Conservation (phyloP, 495 filamentous ascomycete genomes). For the Darksidea phi region DNA sequence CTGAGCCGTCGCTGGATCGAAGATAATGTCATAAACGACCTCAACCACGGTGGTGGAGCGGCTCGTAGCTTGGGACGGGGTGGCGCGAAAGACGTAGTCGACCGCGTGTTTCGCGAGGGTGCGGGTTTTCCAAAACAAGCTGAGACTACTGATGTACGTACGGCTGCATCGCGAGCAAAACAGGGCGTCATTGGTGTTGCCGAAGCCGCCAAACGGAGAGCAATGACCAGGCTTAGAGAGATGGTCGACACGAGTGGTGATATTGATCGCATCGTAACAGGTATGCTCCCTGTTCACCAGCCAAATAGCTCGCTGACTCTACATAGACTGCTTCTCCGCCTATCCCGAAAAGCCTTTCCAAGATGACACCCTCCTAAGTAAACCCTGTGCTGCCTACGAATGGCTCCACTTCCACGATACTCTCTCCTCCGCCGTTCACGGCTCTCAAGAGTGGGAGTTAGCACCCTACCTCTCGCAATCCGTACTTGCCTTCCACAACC, state of each 20-base stretch:
- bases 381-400: constrained; percentile 82
- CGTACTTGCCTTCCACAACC: constrained; percentile 82
- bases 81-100: constrained; percentile 76
- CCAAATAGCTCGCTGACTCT: background rate
- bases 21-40: constrained; percentile 65
- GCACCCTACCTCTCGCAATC: constrained; percentile 80
- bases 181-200: constrained; percentile 59
- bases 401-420: constrained; percentile 94
- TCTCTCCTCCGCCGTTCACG: constrained; percentile 70
- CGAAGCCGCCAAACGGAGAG: constrained; percentile 71
- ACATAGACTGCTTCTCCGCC: constrained; percentile 67
- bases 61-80: constrained; percentile 76
- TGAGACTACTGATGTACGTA: constrained; percentile 2
- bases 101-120: constrained; percentile 80
- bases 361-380: constrained; percentile 86
- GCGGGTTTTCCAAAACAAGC: constrained; percentile 71
- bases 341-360: constrained; percentile 87
- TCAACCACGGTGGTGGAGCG: constrained; percentile 71
- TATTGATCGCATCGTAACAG: constrained; percentile 76
- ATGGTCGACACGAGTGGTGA: constrained; percentile 90
- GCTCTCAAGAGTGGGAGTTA: constrained; percentile 84
- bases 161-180: constrained; percentile 37
- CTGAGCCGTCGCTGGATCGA: constrained; percentile 85
- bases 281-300: constrained; percentile 34
- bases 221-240: constrained; percentile 75